phyloP scores from a whole-genome alignment of 805 yeast genomes.

The Schwanniomyces yamadae region DNA sequence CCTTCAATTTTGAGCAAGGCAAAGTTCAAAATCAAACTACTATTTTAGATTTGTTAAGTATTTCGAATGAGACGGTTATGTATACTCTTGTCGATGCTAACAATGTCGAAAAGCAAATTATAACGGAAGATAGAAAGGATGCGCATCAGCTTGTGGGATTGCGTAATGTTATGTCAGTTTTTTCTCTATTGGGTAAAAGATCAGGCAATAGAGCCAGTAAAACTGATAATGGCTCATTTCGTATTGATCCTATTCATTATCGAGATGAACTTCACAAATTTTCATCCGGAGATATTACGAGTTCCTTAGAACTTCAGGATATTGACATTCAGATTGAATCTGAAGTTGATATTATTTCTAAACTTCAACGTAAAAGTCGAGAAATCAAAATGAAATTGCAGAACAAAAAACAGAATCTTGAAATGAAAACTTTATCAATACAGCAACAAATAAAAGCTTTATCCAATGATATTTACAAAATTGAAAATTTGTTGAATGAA shows the following conservation, averaged over 20 bases:
- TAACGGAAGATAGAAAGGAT: constrained; percentile 49
- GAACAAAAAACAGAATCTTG: constrained; percentile 15
- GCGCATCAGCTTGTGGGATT: constrained; percentile 44
- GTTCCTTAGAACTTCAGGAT: constrained; percentile 13
- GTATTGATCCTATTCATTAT: constrained; percentile 55
- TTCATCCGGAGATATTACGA: constrained; percentile 17
- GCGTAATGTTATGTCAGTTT: constrained; percentile 42
- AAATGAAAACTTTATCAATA: constrained; percentile 10
- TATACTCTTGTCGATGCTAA: constrained; percentile 64
- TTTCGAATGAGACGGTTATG: constrained; percentile 53
- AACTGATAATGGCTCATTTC: constrained; percentile 42
- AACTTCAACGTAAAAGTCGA: constrained; percentile 15
- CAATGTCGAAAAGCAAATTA: constrained; percentile 56
- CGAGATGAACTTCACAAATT: constrained; percentile 29
- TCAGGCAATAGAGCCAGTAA: constrained; percentile 47
- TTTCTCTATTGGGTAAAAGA: constrained; percentile 40
- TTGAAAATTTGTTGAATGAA: constrained; percentile 42
- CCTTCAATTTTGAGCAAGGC: constrained; percentile 50
- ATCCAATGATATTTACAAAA: constrained; percentile 25
- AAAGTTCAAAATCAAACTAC: constrained; percentile 44
- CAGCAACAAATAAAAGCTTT: constrained; percentile 11
- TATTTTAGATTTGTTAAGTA: constrained; percentile 58
- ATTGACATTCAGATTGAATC: constrained; percentile 15
- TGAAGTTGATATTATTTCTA: constrained; percentile 13
- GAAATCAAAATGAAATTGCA: constrained; percentile 10